Conservation (phyloP, 2,329 filamentous ascomycete species). For the Trichoderma lentiforme region DNA sequence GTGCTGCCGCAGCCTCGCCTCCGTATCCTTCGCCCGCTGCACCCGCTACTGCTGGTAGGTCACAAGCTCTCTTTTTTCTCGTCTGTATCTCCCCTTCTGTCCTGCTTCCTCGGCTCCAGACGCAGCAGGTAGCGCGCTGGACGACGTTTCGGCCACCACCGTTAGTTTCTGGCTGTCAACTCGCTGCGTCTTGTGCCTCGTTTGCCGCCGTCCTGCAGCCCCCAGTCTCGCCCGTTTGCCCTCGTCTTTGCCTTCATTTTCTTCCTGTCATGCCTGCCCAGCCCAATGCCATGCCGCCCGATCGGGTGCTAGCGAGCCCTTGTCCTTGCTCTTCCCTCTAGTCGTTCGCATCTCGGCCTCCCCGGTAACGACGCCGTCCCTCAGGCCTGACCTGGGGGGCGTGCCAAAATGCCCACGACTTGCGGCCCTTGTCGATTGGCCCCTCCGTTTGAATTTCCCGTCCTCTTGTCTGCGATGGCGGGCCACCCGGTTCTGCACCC, state of each 20-base stretch:
- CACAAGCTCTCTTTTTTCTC: not conserved
- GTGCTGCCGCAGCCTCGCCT: not conserved
- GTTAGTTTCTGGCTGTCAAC: not conserved
- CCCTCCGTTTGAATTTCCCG: slow-evolving; percentile 17
- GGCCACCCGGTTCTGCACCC: slow-evolving; percentile 16
- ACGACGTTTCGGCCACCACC: slow-evolving; percentile 16
- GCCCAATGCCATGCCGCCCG: slow-evolving; percentile 9
- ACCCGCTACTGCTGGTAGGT: slow-evolving; percentile 14
- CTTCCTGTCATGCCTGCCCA: slow-evolving; percentile 6
- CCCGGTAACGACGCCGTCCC: slow-evolving; percentile 17
- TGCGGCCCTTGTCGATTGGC: slow-evolving; percentile 15
- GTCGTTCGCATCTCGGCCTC: slow-evolving; percentile 18
- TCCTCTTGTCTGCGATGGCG: slow-evolving; percentile 16
- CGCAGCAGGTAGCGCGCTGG: not conserved
- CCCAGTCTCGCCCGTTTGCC: slow-evolving; percentile 1
- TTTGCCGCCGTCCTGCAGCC: slow-evolving; percentile 8
- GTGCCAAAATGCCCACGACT: slow-evolving; percentile 15
- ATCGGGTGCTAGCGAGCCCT: slow-evolving; percentile 17
- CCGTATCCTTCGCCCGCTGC: not conserved
- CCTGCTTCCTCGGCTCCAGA: not conserved
- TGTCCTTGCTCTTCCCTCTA: slow-evolving; percentile 13
- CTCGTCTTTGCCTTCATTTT: not conserved
- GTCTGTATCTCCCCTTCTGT: not conserved
- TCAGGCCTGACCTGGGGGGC: not conserved
- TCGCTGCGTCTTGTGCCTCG: slow-evolving; percentile 2